Conservation (phyloP, 371 early-diverging fungal species). For the Nematocida minor region DNA sequence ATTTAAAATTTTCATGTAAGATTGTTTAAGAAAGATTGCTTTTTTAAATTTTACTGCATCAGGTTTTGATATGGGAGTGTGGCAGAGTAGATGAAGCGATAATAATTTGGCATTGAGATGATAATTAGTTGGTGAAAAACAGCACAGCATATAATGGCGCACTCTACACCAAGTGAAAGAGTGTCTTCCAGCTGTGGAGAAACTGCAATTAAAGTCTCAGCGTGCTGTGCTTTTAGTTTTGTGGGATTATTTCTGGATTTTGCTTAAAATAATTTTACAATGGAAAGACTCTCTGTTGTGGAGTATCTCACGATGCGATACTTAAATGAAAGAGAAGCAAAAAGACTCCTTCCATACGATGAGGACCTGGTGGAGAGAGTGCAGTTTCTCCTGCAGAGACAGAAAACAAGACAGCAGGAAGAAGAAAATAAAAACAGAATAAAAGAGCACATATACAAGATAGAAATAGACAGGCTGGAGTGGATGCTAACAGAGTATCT, state of each 20-base stretch:
- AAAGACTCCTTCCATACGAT: conserved; percentile 25
- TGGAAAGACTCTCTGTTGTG: conserved; percentile 19
- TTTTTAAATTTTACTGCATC: too few species aligned
- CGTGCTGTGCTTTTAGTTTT: too few species aligned
- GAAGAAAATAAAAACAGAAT: conserved; percentile 3
- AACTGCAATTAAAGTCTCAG: too few species aligned
- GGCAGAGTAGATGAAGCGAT: too few species aligned
- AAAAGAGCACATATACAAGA: conserved; percentile 16
- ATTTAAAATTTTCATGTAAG: too few species aligned
- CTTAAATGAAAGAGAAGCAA: conserved; percentile 19
- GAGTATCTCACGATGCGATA: conserved; percentile 27
- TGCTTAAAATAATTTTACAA: background rate
- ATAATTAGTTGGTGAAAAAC: too few species aligned
- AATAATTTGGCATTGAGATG: too few species aligned
- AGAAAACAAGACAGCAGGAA: background rate
- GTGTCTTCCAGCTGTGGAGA: too few species aligned
- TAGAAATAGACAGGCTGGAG: conserved; percentile 29
- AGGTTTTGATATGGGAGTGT: too few species aligned
- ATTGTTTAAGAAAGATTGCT: too few species aligned
- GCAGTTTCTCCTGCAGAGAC: conserved; percentile 1
- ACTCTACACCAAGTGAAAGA: too few species aligned
- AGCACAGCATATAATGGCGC: too few species aligned
- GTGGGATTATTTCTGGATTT: background rate
- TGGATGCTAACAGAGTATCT: conserved; percentile 47
- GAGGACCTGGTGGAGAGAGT: conserved; percentile 38